Base-by-base conservation (phyloP, 2,329 filamentous ascomycete species). In the Ceratocystiopsis minuta region DNA sequence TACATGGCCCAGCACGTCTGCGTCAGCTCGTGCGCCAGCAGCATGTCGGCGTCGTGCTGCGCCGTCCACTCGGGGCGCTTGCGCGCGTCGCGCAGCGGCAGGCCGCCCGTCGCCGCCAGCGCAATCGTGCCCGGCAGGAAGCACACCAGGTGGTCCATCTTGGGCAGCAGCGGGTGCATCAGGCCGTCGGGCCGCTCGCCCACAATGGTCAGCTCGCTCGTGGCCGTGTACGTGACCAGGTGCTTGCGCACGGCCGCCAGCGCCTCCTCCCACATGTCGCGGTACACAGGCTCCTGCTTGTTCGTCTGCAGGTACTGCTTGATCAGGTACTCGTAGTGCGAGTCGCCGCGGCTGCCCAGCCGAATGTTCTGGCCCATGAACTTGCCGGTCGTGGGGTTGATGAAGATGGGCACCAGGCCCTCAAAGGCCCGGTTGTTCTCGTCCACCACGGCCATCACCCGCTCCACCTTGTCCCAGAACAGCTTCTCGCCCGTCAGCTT, bases 1-100 rank as follows among this genome's bases (percentile, higher is more conserved):
- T 98, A 98, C 75, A 92, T 98, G 54, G 83, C 87, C 83, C 88
- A 95, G 67, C 90, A 98, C 1, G 90, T 96, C 46, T 94, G 88
- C 67, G 83, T 95, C 43, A 98, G 67, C 63, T 98, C 88, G 49
- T 75, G 75, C 1, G 90, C 86, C 24, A 98, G 74, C 46, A 75
- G 62, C 64, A 98, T 87, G 56, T 96, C 85, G 46, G 81, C 80
- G 45, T 94, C 86, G 52, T 92, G 78, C 55, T 80, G 72, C 49
- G 74, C 68, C 32, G 71, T 75, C 90, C 90, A 96, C 9, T 64
- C 70, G 0, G 75, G 63, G 1, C 72, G 64, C 55, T 81, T 80
- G 50, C 74, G 78, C 13, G 88, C 88, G 54, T 86, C 75, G 1
- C 71, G 67, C 45, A 94, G 74, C 0, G 79, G 72, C 32, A 80